Evolutionary conservation across 805 yeast genomes (phyloP).

Genomic region (Yarrowia sp.): DNA sequence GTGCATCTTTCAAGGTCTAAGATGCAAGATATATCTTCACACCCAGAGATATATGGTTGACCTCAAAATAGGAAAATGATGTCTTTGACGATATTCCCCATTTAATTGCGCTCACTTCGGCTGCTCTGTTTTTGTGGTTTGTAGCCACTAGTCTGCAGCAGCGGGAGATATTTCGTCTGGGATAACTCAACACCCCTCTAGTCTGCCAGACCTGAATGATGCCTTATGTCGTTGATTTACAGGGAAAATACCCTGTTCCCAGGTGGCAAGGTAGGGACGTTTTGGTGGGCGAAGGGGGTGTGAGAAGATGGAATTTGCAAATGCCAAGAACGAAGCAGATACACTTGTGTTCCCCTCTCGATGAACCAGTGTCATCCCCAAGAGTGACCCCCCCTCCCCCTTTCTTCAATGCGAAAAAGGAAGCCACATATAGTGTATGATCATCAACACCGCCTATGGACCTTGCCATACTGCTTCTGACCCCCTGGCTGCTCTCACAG

Average conservation of each 20-base stretch:
- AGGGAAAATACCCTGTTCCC: not conserved
- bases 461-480: not conserved
- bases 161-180: too few species aligned
- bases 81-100: too few species aligned
- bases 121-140: too few species aligned
- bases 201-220: slow-evolving; percentile 5
- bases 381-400: too few species aligned
- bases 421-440: slow-evolving; percentile 3
- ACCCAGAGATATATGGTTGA: too few species aligned
- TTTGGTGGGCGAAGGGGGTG: not conserved
- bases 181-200: not conserved
- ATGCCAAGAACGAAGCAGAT: not conserved
- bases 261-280: slow-evolving; percentile 1
- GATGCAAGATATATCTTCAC: too few species aligned
- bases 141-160: too few species aligned
- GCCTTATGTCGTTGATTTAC: slow-evolving; percentile 2
- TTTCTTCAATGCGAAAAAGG: not conserved
- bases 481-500: not conserved
- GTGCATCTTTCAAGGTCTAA: too few species aligned
- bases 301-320: not conserved
- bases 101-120: too few species aligned
- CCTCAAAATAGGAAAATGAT: too few species aligned
- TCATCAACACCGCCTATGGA: slow-evolving; percentile 2
- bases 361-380: too few species aligned
- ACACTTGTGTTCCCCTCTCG: not conserved